These are phyloP conservation scores for Phylloporus rhodoxanthus DNA, from an alignment of 768 basidiomycete genomes.

Conservation along the genomic window DNA sequence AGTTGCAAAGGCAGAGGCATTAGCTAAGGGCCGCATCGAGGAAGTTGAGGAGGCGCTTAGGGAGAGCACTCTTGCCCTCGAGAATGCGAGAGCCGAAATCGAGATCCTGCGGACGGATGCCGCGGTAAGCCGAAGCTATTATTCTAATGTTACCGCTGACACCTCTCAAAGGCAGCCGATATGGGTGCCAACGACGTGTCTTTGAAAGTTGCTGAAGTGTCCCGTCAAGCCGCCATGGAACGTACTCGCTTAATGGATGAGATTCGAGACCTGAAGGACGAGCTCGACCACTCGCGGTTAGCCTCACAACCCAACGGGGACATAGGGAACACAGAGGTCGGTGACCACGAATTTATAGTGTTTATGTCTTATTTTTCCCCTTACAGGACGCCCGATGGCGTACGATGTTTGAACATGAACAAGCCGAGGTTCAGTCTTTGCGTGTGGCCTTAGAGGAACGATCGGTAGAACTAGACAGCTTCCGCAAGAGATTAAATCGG, in stretches of 20 bases:
- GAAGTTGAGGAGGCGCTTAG: conserved; percentile 88
- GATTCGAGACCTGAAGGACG: conserved; percentile 46
- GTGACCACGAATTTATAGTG: neutral
- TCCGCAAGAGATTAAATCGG: conserved; percentile 56
- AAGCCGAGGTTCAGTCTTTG: conserved; percentile 28
- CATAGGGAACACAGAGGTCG: conserved; percentile 26
- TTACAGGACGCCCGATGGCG: conserved; percentile 26
- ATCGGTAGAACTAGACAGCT: conserved; percentile 47
- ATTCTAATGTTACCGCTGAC: conserved; percentile 8
- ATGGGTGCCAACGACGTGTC: conserved; percentile 41
- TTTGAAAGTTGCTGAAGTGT: conserved; percentile 43
- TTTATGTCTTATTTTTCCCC: neutral
- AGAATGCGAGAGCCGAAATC: conserved; percentile 86
- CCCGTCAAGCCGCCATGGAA: conserved; percentile 46
- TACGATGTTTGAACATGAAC: conserved; percentile 27
- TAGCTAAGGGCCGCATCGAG: conserved; percentile 59
- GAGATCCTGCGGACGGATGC: conserved; percentile 72
- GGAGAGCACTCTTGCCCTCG: conserved; percentile 82
- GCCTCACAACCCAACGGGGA: conserved; percentile 17
- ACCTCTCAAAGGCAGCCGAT: conserved; percentile 37
- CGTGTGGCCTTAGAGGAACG: conserved; percentile 35
- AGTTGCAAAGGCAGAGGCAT: conserved; percentile 53
- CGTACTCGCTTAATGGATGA: conserved; percentile 50
- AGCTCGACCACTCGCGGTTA: conserved; percentile 38
- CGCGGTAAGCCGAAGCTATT: conserved; percentile 44